These are phyloP conservation scores for Rhodamnia rubescens DNA, from an alignment of 345 rosid genomes.

Conservation along the genomic window DNA sequence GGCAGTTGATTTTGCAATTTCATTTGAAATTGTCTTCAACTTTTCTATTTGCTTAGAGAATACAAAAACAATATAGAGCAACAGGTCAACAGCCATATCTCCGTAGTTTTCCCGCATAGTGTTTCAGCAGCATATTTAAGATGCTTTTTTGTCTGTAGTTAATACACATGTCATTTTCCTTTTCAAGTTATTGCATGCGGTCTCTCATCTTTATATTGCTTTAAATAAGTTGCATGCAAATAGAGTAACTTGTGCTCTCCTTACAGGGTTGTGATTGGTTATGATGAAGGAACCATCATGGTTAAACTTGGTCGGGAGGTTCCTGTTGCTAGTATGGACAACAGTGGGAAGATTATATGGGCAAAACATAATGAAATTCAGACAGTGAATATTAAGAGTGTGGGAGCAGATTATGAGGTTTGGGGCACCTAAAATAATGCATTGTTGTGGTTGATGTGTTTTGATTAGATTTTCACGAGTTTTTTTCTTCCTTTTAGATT, in stretches of 20 bases:
- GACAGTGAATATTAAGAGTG: conserved; percentile 94
- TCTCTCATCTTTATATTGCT: background rate
- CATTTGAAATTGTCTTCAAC: background rate
- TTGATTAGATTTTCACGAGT: conserved; percentile 4
- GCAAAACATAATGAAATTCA: conserved; percentile 99
- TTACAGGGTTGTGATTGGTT: conserved; percentile 91
- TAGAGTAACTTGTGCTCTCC: background rate
- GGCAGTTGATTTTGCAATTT: background rate
- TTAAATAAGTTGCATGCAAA: background rate
- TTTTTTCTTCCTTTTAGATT: conserved; percentile 33
- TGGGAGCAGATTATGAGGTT: conserved; percentile 98
- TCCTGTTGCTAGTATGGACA: conserved; percentile 99
- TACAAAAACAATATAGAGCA: background rate
- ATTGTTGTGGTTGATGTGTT: background rate
- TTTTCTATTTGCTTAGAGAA: background rate
- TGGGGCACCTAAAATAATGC: background rate
- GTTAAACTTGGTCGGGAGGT: conserved; percentile 96
- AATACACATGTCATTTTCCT: background rate
- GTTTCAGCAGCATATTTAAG: background rate
- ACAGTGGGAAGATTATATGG: conserved; percentile 98
- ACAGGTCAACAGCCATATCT: background rate
- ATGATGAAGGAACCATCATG: conserved; percentile 99
- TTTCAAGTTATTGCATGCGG: background rate
- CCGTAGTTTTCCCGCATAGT: background rate
- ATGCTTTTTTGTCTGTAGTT: background rate